Evolutionary conservation across 805 yeast genomes (phyloP).

Genomic region (Peterozyma toletana): DNA sequence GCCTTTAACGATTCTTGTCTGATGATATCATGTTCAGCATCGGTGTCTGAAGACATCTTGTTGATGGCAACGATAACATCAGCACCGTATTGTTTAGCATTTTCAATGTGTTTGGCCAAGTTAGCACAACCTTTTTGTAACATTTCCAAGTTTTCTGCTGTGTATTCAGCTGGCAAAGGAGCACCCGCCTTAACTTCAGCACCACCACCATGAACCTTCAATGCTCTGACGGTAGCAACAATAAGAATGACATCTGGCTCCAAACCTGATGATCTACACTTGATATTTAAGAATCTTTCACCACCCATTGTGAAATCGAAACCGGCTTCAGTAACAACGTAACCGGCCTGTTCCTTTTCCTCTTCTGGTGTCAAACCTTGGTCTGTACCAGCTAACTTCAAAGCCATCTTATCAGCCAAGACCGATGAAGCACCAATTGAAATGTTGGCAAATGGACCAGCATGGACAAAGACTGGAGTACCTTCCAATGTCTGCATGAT

Average conservation of each 20-base stretch:
- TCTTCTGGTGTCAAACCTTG: conserved; percentile 27
- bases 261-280: conserved; percentile 87
- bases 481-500: conserved; percentile 97
- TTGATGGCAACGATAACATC: conserved; percentile 96
- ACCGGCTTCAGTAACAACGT: conserved; percentile 96
- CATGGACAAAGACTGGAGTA: conserved; percentile 95
- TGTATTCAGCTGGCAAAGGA: conserved; percentile 74
- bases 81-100: conserved; percentile 76
- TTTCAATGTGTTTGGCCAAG: conserved; percentile 82
- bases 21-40: conserved; percentile 71
- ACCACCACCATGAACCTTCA: conserved; percentile 95
- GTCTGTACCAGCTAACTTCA: conserved; percentile 76
- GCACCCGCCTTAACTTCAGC: conserved; percentile 95
- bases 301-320: conserved; percentile 99
- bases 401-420: conserved; percentile 86
- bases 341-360: conserved; percentile 50
- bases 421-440: conserved; percentile 96
- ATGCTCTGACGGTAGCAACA: conserved; percentile 95
- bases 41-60: conserved; percentile 76
- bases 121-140: conserved; percentile 78
- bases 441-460: conserved; percentile 97
- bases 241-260: conserved; percentile 86
- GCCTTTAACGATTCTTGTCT: conserved; percentile 76
- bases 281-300: conserved; percentile 92
- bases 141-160: conserved; percentile 72